phyloP scores from a whole-genome alignment of 1,284 basidiomycete genomes.

The Tilletiaria anomala region DNA sequence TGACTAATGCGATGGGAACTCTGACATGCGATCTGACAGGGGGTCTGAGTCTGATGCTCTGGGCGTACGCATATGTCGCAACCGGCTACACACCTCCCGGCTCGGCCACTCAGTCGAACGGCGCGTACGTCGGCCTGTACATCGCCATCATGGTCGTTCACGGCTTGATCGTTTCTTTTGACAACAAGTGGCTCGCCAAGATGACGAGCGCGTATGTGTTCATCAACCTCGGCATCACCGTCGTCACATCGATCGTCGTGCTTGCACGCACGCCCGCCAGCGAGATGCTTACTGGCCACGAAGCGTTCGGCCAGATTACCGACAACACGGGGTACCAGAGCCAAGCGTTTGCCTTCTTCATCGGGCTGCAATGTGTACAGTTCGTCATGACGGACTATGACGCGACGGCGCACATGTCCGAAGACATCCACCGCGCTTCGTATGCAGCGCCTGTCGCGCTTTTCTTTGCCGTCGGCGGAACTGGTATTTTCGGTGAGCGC shows the following conservation, averaged over 20 bases:
- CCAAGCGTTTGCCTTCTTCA: constrained; percentile 66
- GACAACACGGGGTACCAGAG: constrained; percentile 69
- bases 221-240: constrained; percentile 55
- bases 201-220: constrained; percentile 72
- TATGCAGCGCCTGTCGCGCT: constrained; percentile 64
- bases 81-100: constrained; percentile 6
- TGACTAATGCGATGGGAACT: too few species aligned
- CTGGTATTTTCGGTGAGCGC: constrained; percentile 25
- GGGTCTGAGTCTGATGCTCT: constrained; percentile 76
- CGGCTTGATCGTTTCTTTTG: constrained; percentile 54
- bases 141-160: constrained; percentile 33
- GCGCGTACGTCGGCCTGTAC: constrained; percentile 23
- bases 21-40: too few species aligned
- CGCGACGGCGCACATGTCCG: constrained; percentile 66
- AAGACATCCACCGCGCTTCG: constrained; percentile 76
- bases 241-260: constrained; percentile 62
- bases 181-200: constrained; percentile 61
- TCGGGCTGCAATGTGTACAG: constrained; percentile 76
- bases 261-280: constrained; percentile 54
- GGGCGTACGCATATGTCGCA: constrained; percentile 49
- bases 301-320: constrained; percentile 53
- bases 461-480: constrained; percentile 58
- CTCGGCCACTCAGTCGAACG: neutral
- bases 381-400: constrained; percentile 40
- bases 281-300: constrained; percentile 58